Conservation (phyloP, 2,329 filamentous ascomycete genomes). For the Alternaria gansuensis region DNA sequence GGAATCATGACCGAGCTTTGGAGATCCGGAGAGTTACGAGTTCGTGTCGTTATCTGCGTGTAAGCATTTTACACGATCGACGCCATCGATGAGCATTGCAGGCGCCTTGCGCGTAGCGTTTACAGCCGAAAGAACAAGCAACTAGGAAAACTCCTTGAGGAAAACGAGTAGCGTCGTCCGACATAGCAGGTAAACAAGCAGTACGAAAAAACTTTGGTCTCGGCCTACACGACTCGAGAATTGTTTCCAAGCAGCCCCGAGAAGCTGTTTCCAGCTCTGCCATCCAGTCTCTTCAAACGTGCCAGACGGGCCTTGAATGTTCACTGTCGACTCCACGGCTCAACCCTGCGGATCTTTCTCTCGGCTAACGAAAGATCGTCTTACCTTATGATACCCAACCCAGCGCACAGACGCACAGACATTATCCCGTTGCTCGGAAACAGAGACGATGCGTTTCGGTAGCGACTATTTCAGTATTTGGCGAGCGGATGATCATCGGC, state of each 20-base stretch:
- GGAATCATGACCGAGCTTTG: neutral
- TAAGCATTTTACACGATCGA: neutral
- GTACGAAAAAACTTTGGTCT: neutral
- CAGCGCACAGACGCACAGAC: slow-evolving; percentile 14
- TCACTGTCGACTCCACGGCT: neutral
- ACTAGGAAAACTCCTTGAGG: neutral
- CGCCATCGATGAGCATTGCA: slow-evolving; percentile 7
- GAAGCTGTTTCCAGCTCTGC: slow-evolving; percentile 8
- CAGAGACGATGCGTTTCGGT: slow-evolving; percentile 23
- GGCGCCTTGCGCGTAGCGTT: neutral
- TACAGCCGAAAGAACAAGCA: neutral
- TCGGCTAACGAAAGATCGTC: slow-evolving; percentile 5
- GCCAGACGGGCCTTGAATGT: neutral
- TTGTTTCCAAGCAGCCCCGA: slow-evolving; percentile 1
- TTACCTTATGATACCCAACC: neutral
- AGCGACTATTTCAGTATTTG: slow-evolving; percentile 23
- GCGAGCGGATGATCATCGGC: slow-evolving; percentile 12
- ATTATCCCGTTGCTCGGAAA: slow-evolving; percentile 16
- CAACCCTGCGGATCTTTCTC: neutral
- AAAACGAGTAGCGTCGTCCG: neutral
- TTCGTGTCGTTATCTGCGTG: neutral
- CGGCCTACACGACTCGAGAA: neutral
- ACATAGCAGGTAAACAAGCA: neutral
- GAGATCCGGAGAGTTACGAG: neutral
- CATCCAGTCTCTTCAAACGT: neutral